Percentiles rank a stretch among this genome's conserved stretches.
Evolutionary conservation across 2,329 filamentous ascomycete genomes (phyloP).

Genomic region (Ascochyta pisi): DNA sequence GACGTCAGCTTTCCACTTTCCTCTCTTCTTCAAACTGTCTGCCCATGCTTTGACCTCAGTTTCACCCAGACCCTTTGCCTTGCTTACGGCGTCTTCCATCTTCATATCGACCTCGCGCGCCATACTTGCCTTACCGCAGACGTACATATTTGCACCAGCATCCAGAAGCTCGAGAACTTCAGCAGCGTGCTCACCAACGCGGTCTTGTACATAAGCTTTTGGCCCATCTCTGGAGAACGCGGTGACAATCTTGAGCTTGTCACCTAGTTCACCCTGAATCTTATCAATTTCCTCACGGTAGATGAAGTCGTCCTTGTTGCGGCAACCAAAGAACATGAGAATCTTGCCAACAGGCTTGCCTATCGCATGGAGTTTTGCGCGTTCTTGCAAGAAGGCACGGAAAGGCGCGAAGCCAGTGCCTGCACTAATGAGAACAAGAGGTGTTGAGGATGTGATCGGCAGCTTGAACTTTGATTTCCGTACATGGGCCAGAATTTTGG

Average conservation of each 20-base stretch:
- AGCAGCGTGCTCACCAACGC: conserved; percentile 38
- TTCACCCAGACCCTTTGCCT: conserved; percentile 49
- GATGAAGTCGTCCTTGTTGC: conserved; percentile 42
- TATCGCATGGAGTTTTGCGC: conserved; percentile 41
- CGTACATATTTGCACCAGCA: conserved; percentile 50
- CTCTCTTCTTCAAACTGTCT: conserved; percentile 56
- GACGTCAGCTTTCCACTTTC: conserved; percentile 63
- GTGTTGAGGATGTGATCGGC: conserved; percentile 51
- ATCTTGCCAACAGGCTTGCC: conserved; percentile 40
- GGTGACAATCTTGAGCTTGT: conserved; percentile 34
- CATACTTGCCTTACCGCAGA: conserved; percentile 51
- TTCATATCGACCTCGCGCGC: conserved; percentile 51
- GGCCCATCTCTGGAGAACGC: conserved; percentile 32
- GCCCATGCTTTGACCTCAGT: conserved; percentile 55
- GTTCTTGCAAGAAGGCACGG: conserved; percentile 44
- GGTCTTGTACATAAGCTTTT: conserved; percentile 51
- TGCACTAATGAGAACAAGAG: conserved; percentile 55
- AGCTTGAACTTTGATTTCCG: conserved; percentile 57
- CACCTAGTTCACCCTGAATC: conserved; percentile 27
- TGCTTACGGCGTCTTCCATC: conserved; percentile 49
- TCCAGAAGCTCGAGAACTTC: conserved; percentile 47
- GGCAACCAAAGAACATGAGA: conserved; percentile 45
- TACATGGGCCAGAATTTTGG: conserved; percentile 50
- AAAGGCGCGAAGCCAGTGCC: conserved; percentile 48
- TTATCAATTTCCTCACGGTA: conserved; percentile 38